phyloP scores from a whole-genome alignment of 2,329 filamentous ascomycete genomes.

The Trichoderma harzianum region DNA sequence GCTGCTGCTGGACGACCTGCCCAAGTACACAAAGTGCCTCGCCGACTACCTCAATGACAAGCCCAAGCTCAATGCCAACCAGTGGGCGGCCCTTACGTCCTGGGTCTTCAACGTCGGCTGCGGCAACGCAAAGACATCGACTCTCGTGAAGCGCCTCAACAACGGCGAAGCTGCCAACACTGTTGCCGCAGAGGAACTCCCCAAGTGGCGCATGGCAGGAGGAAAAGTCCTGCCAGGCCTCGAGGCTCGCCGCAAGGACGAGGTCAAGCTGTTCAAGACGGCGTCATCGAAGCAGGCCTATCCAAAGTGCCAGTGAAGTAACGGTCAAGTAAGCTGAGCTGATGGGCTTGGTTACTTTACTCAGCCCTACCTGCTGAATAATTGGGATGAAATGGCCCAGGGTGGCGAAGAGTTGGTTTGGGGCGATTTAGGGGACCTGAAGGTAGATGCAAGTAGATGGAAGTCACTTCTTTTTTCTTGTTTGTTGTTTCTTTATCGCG shows the following conservation, averaged over 20 bases:
- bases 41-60: slow-evolving; percentile 30
- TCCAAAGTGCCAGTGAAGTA: not conserved
- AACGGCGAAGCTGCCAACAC: slow-evolving; percentile 39
- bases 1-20: slow-evolving; percentile 37
- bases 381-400: not conserved
- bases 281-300: slow-evolving; percentile 3
- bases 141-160: slow-evolving; percentile 43
- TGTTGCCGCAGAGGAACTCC: slow-evolving; percentile 44
- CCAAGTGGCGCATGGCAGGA: slow-evolving; percentile 45
- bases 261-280: slow-evolving; percentile 36
- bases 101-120: slow-evolving; percentile 52
- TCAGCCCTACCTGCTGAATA: slow-evolving; percentile 14
- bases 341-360: slow-evolving; percentile 12
- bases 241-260: slow-evolving; percentile 40
- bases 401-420: not conserved
- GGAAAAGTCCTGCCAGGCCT: slow-evolving; percentile 39
- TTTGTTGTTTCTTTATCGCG: not conserved
- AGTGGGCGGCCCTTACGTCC: slow-evolving; percentile 50
- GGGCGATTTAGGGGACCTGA: not conserved
- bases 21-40: slow-evolving; percentile 30
- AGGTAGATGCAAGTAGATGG: slow-evolving; percentile 9
- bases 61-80: slow-evolving; percentile 40
- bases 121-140: slow-evolving; percentile 38
- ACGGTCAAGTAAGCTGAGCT: not conserved
- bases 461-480: not conserved